These are phyloP conservation scores for Aspergillus tubingensis DNA, from an alignment of 2,329 filamentous ascomycete species.

Conservation along the genomic window DNA sequence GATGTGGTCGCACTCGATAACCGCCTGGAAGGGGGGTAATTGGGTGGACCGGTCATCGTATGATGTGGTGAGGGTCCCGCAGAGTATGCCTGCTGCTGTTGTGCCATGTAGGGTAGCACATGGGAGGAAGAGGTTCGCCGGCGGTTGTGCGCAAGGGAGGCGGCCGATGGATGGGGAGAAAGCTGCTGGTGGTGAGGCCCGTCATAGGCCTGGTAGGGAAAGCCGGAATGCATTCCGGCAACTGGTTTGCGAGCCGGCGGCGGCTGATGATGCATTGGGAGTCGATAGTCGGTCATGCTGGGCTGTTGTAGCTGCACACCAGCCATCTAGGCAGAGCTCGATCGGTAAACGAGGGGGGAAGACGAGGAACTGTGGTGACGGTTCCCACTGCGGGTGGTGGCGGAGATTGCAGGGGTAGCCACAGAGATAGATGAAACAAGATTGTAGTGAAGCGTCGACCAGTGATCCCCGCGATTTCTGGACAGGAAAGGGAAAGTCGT, in stretches of 20 bases:
- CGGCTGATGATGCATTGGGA: conserved; percentile 39
- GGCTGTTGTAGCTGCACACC: conserved; percentile 28
- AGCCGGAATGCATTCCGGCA: conserved; percentile 25
- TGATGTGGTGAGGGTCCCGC: conserved; percentile 29
- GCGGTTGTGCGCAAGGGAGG: conserved; percentile 36
- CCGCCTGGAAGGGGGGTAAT: conserved; percentile 33
- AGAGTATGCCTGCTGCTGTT: conserved; percentile 28
- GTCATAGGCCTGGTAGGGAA: conserved; percentile 32
- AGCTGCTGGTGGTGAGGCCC: conserved; percentile 25
- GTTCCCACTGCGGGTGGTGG: conserved; percentile 2
- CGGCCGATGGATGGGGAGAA: conserved; percentile 28
- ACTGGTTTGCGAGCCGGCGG: conserved; percentile 36
- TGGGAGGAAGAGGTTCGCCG: conserved; percentile 44
- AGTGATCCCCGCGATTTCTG: not conserved
- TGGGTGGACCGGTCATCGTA: conserved; percentile 27
- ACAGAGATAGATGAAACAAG: not conserved
- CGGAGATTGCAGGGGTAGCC: not conserved
- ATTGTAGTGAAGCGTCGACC: not conserved
- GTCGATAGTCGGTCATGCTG: conserved; percentile 42
- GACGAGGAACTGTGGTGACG: not conserved
- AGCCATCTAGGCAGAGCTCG: conserved; percentile 27
- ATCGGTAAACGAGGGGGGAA: not conserved
- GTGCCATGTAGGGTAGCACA: conserved; percentile 30
- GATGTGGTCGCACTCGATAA: conserved; percentile 45
- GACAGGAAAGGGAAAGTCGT: not conserved